Evolutionary conservation across 2,329 filamentous ascomycete species (phyloP).

Genomic region (Colletotrichum filicis): DNA sequence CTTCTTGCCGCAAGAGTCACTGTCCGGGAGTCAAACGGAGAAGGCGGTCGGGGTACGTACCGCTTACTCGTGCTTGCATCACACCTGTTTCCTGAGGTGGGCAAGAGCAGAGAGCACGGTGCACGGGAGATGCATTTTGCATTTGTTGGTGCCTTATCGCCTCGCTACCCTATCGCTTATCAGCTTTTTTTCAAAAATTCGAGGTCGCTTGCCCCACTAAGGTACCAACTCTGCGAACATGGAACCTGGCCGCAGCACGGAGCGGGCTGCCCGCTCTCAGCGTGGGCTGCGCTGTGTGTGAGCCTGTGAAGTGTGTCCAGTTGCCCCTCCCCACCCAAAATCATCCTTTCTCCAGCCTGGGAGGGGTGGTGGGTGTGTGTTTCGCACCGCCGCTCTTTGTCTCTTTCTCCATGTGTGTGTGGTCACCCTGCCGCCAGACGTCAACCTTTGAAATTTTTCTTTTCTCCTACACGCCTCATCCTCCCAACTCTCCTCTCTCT

Average conservation of each 20-base stretch:
- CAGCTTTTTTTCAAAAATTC: slow-evolving; percentile 33
- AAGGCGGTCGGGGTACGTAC: slow-evolving; percentile 16
- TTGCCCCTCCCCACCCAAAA: slow-evolving; percentile 29
- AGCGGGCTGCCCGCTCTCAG: background rate
- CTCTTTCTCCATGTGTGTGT: slow-evolving; percentile 1
- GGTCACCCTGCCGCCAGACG: slow-evolving; percentile 17
- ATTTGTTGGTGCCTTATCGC: slow-evolving; percentile 28
- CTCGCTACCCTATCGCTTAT: slow-evolving; percentile 33
- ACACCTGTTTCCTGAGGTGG: background rate
- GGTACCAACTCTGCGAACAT: background rate
- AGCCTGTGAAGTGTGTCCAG: background rate
- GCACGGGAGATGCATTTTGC: too few species aligned
- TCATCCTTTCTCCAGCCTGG: slow-evolving; percentile 11
- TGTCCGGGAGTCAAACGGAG: background rate
- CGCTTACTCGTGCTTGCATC: background rate
- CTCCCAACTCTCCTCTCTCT: background rate
- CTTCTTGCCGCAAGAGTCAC: too few species aligned
- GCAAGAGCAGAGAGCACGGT: too few species aligned
- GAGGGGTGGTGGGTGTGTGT: slow-evolving; percentile 4
- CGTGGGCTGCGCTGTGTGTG: background rate
- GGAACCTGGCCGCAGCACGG: background rate
- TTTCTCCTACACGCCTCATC: slow-evolving; percentile 25
- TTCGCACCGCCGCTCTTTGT: slow-evolving; percentile 34
- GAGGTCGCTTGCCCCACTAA: slow-evolving; percentile 18
- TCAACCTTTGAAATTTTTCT: slow-evolving; percentile 22